Base-by-base conservation (phyloP, 192 early-diverging fungal genomes). In the Coemansia sp. region DNA sequence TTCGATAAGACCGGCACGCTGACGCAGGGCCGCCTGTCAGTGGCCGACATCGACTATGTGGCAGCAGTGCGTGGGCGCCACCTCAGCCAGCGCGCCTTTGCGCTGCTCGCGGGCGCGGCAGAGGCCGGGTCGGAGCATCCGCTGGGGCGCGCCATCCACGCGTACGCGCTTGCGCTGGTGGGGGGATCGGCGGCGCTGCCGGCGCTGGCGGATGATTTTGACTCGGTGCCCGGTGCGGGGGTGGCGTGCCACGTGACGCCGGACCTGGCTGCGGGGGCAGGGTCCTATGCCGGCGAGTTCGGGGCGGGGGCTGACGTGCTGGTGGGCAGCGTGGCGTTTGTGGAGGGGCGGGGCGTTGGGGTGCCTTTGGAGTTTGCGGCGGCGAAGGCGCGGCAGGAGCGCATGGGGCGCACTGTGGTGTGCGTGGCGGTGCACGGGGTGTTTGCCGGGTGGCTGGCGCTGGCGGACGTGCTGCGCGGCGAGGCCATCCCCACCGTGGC, bases 1-100 rank as follows among this genome's bases (percentile, higher is more conserved):
- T 98, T 98, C 84, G 97, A 99, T 85, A 99, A 99, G 83, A 99
- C 97, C 9, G 97, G 96, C 42, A 99, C 97, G 0, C 72, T 99
- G 51, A 99, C 97, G 2, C 69, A 75, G 14, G 97, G 92, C 53
- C 80, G 87, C 48, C 68, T 92, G 64, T 74, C 87, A n/a, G 88
- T 93, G 6, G 85, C 86, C 1, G 83, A 85, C 44, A 81, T 84
- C 60, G 69, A 67, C 41, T 57, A 70, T 35, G 72, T 60, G 51
- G 59, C 67, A 0, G 53, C 27, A 63, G 63, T 62, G 14, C 48
- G 41, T 42, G 69, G 56, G 62, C 59, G 53, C 24, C 46, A 61
- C 16, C 65, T 89, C 37, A 67, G 81, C n/a, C 80, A 84, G 19
- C 68, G 84, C 16, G 70, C 64, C 11, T 84, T 94, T 57, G 85